Conservation (phyloP, 1,284 basidiomycete species). For the Bjerkandera adusta region DNA sequence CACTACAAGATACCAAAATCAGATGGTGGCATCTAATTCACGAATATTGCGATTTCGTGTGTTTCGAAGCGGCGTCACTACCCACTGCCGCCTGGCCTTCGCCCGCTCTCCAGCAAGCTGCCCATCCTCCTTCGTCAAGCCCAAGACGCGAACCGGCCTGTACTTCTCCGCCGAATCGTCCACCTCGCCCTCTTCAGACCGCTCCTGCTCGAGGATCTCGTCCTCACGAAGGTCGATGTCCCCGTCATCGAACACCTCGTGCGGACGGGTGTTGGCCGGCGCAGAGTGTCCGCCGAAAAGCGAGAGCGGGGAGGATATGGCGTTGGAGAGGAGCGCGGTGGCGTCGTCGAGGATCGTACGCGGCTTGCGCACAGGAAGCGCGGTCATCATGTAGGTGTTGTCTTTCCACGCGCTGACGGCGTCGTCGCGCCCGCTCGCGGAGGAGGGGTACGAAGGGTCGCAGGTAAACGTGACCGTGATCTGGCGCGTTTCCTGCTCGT, state of each 20-base stretch:
- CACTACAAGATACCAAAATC: too few species aligned
- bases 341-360: constrained; percentile 69
- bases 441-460: constrained; percentile 60
- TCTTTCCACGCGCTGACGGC: constrained; percentile 45
- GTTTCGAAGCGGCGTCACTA: constrained; percentile 35
- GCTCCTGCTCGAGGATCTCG: constrained; percentile 74
- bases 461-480: constrained; percentile 57
- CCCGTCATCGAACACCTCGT: constrained; percentile 57
- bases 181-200: constrained; percentile 70
- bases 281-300: constrained; percentile 40
- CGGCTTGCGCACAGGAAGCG: constrained; percentile 63
- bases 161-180: constrained; percentile 63
- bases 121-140: constrained; percentile 31
- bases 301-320: constrained; percentile 48
- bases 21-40: neutral
- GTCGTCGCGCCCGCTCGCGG: constrained; percentile 30
- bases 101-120: constrained; percentile 27
- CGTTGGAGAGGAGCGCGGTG: constrained; percentile 55
- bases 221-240: constrained; percentile 72
- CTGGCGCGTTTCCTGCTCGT: constrained; percentile 49
- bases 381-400: constrained; percentile 59
- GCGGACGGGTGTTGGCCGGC: constrained; percentile 46
- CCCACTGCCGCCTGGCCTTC: constrained; percentile 37
- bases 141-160: constrained; percentile 42
- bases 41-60: constrained; percentile 25